Percentiles rank a stretch among this genome's conserved stretches.
These are phyloP conservation scores for Apiotrichum sp. DNA, from an alignment of 1,284 basidiomycete species.

Conservation along the genomic window DNA sequence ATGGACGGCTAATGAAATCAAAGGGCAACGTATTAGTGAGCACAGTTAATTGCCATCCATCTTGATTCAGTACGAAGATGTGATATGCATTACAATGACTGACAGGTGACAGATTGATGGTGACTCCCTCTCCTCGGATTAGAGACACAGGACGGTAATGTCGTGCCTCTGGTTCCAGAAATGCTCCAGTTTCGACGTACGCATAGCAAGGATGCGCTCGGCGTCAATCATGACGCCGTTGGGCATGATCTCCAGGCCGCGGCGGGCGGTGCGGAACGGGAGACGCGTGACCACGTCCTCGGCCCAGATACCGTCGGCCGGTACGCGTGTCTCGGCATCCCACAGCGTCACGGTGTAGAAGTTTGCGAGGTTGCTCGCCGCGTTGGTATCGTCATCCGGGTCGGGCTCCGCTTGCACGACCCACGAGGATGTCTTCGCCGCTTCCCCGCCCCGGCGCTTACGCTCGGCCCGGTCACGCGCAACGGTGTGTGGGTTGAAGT, in stretches of 20 bases:
- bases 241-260: constrained; percentile 19
- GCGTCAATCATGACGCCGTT: constrained; percentile 45
- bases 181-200: neutral
- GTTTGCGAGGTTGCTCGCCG: neutral
- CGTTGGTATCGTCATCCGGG: constrained; percentile 1
- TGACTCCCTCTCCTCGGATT: neutral
- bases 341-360: neutral
- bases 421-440: neutral
- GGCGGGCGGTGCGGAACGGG: constrained; percentile 25
- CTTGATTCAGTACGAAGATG: no score
- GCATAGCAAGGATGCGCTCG: constrained; percentile 35
- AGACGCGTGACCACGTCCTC: constrained; percentile 26
- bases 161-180: constrained; percentile 18
- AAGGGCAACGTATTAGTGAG: no score
- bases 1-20: no score
- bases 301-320: constrained; percentile 22
- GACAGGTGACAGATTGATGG: no score
- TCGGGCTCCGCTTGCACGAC: neutral
- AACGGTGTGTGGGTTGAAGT: constrained; percentile 35
- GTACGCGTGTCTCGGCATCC: constrained; percentile 18
- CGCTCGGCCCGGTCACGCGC: neutral
- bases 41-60: no score
- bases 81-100: no score
- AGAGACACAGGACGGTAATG: constrained; percentile 29
- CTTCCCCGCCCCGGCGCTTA: neutral